Percentiles rank a stretch among this genome's conserved stretches.
phyloP scores from a whole-genome alignment of 495 filamentous ascomycete species.

The Staphylotrichum longicolle region DNA sequence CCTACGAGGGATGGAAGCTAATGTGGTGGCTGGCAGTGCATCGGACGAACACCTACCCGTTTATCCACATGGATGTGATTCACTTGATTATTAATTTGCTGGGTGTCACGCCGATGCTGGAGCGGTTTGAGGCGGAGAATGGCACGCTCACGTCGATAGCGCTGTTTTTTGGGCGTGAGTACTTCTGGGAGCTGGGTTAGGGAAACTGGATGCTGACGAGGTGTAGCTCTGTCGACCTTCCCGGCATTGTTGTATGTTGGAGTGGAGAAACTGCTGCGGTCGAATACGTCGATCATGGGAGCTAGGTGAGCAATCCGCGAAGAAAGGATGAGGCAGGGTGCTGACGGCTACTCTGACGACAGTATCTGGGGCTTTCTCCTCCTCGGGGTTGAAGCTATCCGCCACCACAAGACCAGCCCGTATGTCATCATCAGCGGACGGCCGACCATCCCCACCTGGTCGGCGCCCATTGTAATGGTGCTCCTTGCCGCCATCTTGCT shows the following conservation, averaged over 20 bases:
- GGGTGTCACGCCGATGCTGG: slow-evolving; percentile 77
- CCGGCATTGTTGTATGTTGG: slow-evolving; percentile 70
- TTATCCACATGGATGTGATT: slow-evolving; percentile 78
- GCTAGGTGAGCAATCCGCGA: slow-evolving; percentile 59
- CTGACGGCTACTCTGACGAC: slow-evolving; percentile 33
- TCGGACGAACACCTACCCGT: slow-evolving; percentile 85
- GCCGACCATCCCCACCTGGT: slow-evolving; percentile 82
- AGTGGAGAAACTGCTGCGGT: slow-evolving; percentile 64
- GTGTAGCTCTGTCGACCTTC: slow-evolving; percentile 71
- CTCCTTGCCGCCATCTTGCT: slow-evolving; percentile 69
- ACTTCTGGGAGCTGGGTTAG: background rate
- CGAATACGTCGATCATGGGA: slow-evolving; percentile 71
- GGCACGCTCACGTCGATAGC: slow-evolving; percentile 82
- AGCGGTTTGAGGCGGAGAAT: slow-evolving; percentile 90
- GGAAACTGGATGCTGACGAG: background rate
- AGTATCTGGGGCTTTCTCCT: slow-evolving; percentile 90
- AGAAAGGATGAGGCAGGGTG: background rate
- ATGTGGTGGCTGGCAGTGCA: slow-evolving; percentile 60
- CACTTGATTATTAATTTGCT: slow-evolving; percentile 77
- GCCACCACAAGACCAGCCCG: slow-evolving; percentile 69
- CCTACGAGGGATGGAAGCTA: too few species aligned
- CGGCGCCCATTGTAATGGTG: slow-evolving; percentile 72
- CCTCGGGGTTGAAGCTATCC: slow-evolving; percentile 77
- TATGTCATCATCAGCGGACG: slow-evolving; percentile 69
- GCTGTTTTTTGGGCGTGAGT: slow-evolving; percentile 87